Base-by-base conservation (phyloP, 257 asterid species). In the Rhazya stricta region DNA sequence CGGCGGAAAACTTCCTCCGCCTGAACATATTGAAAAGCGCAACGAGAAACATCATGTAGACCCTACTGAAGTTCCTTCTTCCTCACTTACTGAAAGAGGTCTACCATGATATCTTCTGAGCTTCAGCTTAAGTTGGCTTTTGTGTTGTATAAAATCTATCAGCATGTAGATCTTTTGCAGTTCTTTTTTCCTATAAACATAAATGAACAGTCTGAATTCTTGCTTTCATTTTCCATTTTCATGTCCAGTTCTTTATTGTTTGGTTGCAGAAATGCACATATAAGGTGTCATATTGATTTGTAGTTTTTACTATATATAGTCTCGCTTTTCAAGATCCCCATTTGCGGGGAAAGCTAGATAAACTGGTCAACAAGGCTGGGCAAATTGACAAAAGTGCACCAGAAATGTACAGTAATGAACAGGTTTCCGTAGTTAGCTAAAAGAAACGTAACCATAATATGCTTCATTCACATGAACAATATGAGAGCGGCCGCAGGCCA, bases 1-100 rank as follows among this genome's bases (percentile, higher is more conserved):
- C 41, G 86, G 86, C 65, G 86, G 86, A 71, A 74, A 84, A 41
- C 63, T 77, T 70, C 86, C 84, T 13, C 60, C 43, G 69, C 67
- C 46, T 82, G 81, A n/a, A 81, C 66, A 30, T 51, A 29, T 18
- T 36, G 15, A 32, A 39, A 56, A 63, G 16, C 42, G 8, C 37
- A 42, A 0, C 50, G 67, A 32, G 67, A 39, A 27, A 71, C 12
- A 43, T 18, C 41, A 74, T 37, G 36, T 18, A 48, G 50, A 56
- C 30, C 34, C 67, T 30, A 74, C 43, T 67, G 42, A 30, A 32
- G 41, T 30, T 30, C 2, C 50, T 30, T 19, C 27, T 13, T 25
- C 6, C 39, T 60, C 71, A 71, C n/a, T 68, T 73, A 6, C 69
- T 25, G 74, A 67, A 69, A 32, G 71, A 68, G 70, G 15, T 67